Conservation (phyloP, 2,329 filamentous ascomycete genomes). For the Monilinia polystroma region DNA sequence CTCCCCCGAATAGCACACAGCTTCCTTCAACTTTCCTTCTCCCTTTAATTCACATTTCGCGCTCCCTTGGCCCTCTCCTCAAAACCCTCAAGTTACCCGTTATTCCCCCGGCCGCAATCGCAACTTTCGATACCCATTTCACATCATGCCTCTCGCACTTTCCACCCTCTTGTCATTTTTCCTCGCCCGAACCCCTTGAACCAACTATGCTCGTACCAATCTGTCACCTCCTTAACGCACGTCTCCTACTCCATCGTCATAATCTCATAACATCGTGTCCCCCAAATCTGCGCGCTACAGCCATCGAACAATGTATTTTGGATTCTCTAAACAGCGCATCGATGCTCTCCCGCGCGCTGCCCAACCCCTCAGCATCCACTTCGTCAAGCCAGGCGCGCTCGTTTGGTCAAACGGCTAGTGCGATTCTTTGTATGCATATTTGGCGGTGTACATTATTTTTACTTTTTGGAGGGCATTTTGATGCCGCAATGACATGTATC, state of each 20-base stretch:
- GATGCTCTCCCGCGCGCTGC: constrained; percentile 66
- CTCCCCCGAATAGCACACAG: constrained; percentile 49
- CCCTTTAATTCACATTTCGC: constrained; percentile 77
- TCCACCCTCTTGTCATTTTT: constrained; percentile 69
- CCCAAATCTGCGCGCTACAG: constrained; percentile 62
- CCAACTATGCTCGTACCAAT: constrained; percentile 73
- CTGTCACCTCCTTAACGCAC: constrained; percentile 75
- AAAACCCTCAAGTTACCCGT: constrained; percentile 67
- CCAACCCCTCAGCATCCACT: constrained; percentile 37
- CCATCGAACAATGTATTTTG: constrained; percentile 73
- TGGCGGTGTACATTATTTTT: constrained; percentile 85
- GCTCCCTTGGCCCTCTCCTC: constrained; percentile 71
- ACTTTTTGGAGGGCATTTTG: constrained; percentile 70
- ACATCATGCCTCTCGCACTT: constrained; percentile 71
- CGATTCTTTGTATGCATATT: constrained; percentile 76
- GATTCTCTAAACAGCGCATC: constrained; percentile 76
- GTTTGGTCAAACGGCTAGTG: constrained; percentile 51
- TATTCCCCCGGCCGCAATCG: constrained; percentile 65
- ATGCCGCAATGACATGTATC: constrained; percentile 70
- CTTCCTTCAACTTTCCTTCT: constrained; percentile 70
- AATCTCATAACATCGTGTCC: constrained; percentile 76
- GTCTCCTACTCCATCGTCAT: constrained; percentile 84
- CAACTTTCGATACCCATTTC: constrained; percentile 81
- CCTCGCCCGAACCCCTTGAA: constrained; percentile 66
- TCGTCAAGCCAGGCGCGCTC: constrained; percentile 24